phyloP scores from a whole-genome alignment of 2,329 filamentous ascomycete genomes.

The Xylaria sp. region DNA sequence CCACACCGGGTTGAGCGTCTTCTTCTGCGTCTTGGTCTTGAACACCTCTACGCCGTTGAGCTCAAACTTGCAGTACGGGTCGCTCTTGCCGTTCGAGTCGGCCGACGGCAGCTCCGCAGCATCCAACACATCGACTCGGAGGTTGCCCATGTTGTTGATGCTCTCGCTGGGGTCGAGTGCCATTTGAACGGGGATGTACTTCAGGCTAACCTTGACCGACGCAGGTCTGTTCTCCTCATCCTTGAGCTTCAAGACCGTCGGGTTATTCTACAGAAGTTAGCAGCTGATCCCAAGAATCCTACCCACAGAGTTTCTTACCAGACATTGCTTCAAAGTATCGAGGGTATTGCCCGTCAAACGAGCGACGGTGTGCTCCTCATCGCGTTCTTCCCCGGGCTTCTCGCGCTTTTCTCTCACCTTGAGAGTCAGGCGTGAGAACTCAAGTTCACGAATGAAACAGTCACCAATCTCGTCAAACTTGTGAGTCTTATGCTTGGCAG shows the following conservation, averaged over 20 bases:
- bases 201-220: constrained; percentile 87
- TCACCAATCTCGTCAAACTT: constrained; percentile 93
- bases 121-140: constrained; percentile 91
- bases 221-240: constrained; percentile 75
- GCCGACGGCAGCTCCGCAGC: constrained; percentile 86
- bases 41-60: constrained; percentile 87
- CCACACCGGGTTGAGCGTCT: constrained; percentile 92
- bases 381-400: constrained; percentile 65
- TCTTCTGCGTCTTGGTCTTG: constrained; percentile 96
- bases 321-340: constrained; percentile 82
- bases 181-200: constrained; percentile 96
- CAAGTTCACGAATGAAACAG: constrained; percentile 94
- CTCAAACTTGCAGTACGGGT: constrained; percentile 94
- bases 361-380: constrained; percentile 76
- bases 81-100: constrained; percentile 94
- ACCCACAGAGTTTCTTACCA: constrained; percentile 58
- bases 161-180: constrained; percentile 90
- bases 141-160: constrained; percentile 97
- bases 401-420: constrained; percentile 82
- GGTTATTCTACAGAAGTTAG: constrained; percentile 71
- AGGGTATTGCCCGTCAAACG: constrained; percentile 84
- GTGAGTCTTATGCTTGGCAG: constrained; percentile 67
- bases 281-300: background rate
- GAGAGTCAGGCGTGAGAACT: constrained; percentile 90
- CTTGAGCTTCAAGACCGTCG: constrained; percentile 78